Evolutionary conservation across 2,329 filamentous ascomycete species (phyloP).

Genomic region (Penicillium oxalicum): DNA sequence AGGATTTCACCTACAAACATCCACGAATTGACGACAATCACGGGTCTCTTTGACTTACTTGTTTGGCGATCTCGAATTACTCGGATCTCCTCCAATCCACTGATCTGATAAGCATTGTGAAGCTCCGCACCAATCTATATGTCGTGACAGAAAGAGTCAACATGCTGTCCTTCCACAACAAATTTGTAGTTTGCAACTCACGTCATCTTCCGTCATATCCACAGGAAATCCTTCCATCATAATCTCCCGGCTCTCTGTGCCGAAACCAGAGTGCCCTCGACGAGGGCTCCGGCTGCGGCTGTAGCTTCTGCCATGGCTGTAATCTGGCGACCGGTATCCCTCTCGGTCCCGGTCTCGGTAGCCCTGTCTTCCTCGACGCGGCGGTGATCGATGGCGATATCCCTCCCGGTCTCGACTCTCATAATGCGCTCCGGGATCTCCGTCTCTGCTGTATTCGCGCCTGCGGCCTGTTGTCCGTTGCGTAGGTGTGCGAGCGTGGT

Average conservation of each 20-base stretch:
- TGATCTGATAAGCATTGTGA: slow-evolving; percentile 46
- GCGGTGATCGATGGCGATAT: slow-evolving; percentile 32
- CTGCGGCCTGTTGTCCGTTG: slow-evolving; percentile 35
- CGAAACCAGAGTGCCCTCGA: slow-evolving; percentile 35
- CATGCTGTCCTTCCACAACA: slow-evolving; percentile 16
- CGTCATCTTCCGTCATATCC: slow-evolving; percentile 48
- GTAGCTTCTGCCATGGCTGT: slow-evolving; percentile 33
- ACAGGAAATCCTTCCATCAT: slow-evolving; percentile 47
- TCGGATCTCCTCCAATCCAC: slow-evolving; percentile 51
- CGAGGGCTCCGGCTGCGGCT: slow-evolving; percentile 34
- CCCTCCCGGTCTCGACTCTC: slow-evolving; percentile 33
- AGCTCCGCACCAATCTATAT: slow-evolving; percentile 53
- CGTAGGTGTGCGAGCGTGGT: slow-evolving; percentile 31
- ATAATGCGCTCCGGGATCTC: slow-evolving; percentile 27
- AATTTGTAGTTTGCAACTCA: slow-evolving; percentile 29
- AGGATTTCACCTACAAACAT: no score
- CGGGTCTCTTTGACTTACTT: slow-evolving; percentile 35
- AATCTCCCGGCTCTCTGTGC: slow-evolving; percentile 44
- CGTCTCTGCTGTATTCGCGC: slow-evolving; percentile 30
- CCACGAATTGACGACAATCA: no score
- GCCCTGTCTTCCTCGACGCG: slow-evolving; percentile 31
- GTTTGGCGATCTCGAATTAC: slow-evolving; percentile 55
- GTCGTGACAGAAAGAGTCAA: slow-evolving; percentile 26
- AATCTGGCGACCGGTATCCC: slow-evolving; percentile 39
- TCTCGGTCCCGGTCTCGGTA: slow-evolving; percentile 45